Conservation (phyloP, 768 basidiomycete genomes). For the Lactarius pseudohatsudake region DNA sequence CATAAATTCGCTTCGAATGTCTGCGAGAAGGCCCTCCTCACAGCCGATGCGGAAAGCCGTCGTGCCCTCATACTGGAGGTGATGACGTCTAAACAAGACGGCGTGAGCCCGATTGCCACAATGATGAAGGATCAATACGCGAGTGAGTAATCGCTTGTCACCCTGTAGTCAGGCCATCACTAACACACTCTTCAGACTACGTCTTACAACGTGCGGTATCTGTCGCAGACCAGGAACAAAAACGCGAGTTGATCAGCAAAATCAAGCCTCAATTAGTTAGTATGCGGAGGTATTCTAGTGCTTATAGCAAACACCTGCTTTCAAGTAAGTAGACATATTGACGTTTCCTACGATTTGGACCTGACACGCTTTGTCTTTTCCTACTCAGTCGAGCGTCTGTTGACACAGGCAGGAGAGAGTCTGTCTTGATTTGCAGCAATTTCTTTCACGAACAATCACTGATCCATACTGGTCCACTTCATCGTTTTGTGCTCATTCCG, state of each 20-base stretch:
- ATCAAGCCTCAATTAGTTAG: slow-evolving; percentile 66
- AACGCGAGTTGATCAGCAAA: slow-evolving; percentile 57
- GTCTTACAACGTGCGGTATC: slow-evolving; percentile 78
- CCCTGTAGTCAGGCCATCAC: slow-evolving; percentile 6
- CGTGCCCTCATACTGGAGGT: slow-evolving; percentile 79
- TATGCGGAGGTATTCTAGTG: slow-evolving; percentile 71
- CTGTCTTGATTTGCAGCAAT: slow-evolving; percentile 11
- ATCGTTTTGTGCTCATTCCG: slow-evolving; percentile 17
- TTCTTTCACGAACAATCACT: slow-evolving; percentile 8
- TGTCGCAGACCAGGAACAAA: slow-evolving; percentile 71
- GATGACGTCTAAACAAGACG: slow-evolving; percentile 61
- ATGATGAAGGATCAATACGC: slow-evolving; percentile 89
- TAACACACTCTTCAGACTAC: slow-evolving; percentile 55
- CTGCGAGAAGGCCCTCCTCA: slow-evolving; percentile 83
- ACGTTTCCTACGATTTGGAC: slow-evolving; percentile 8
- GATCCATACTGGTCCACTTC: background rate
- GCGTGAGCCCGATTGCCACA: slow-evolving; percentile 61
- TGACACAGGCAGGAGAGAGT: slow-evolving; percentile 34
- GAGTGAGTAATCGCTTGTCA: slow-evolving; percentile 50
- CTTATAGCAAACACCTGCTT: slow-evolving; percentile 77
- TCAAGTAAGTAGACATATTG: slow-evolving; percentile 55
- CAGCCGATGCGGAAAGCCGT: slow-evolving; percentile 63
- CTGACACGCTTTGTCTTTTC: slow-evolving; percentile 9
- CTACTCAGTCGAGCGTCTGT: slow-evolving; percentile 62
- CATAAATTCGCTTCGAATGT: slow-evolving; percentile 98